phyloP scores from a whole-genome alignment of 2,329 filamentous ascomycete species.

The Coniosporium tulheliwenetii region DNA sequence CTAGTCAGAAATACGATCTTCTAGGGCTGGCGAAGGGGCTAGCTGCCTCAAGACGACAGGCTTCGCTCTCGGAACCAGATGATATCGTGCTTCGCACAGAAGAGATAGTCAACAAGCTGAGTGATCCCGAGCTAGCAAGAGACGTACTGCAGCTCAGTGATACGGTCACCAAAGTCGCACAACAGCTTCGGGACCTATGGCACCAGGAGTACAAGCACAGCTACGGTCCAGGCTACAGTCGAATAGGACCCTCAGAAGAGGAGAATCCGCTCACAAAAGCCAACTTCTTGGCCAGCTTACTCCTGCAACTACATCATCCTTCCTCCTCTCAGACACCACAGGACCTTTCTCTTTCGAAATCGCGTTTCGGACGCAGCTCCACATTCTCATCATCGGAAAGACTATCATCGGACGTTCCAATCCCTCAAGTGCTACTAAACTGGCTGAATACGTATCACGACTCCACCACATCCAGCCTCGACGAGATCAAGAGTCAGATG shows the following conservation, averaged over 20 bases:
- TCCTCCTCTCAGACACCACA: constrained; percentile 20
- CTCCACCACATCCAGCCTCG: constrained; percentile 50
- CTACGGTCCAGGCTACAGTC: constrained; percentile 10
- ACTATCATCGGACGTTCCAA: constrained; percentile 22
- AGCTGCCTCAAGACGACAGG: constrained; percentile 38
- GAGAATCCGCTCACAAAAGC: constrained; percentile 55
- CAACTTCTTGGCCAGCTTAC: constrained; percentile 58
- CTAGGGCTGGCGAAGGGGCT: constrained; percentile 53
- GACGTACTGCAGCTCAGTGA: constrained; percentile 14
- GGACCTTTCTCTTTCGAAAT: constrained; percentile 10
- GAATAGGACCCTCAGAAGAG: constrained; percentile 29
- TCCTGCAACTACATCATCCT: constrained; percentile 66
- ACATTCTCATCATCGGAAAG: neutral
- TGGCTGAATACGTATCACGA: constrained; percentile 71
- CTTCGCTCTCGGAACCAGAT: constrained; percentile 51
- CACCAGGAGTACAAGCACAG: constrained; percentile 6
- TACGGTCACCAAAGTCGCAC: constrained; percentile 13
- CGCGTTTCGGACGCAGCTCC: constrained; percentile 3
- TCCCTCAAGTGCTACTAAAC: constrained; percentile 65
- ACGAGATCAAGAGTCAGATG: constrained; percentile 44
- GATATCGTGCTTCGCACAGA: constrained; percentile 64
- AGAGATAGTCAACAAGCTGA: constrained; percentile 37
- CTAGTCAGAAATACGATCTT: constrained; percentile 8
- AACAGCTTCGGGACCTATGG: constrained; percentile 14
- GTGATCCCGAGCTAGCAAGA: constrained; percentile 15